Evolutionary conservation across 768 basidiomycete species (phyloP), one percentile per base, ranked within the genome.

Genomic region (Leccinum truebloodii): DNA sequence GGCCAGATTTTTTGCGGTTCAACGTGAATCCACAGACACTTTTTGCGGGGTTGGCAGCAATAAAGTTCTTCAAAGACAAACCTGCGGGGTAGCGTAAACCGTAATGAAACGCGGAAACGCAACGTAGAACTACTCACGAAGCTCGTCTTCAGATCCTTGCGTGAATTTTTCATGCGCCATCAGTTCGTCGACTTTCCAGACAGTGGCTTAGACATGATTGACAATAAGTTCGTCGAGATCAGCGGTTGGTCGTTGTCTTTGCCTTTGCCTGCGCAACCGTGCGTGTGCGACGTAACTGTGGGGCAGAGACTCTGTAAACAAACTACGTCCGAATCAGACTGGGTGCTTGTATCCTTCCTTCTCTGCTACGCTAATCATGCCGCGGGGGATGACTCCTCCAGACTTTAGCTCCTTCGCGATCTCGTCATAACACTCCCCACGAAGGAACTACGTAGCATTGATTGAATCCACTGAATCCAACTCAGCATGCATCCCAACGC

Each of bases 151-250:
- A 26, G 26, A 26, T 26, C 26, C 26, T 26, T 26, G 26, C 26
- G 26, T 26, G 26, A 26, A 26, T 26, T 26, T 26, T 26, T 26
- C 26, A 51, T 98, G 83, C 65, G 95, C 85, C 88, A 94, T 94
- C 57, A 98, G 77, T 71, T 98, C 94, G 73, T 98, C 95, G 1
- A 98, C 89, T 65, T 92, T 88, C 44, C 93, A 86, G 50, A 92
- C 88, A 81, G 95, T 95, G 9, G 94, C 89, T 79, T 94, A 92
- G 46, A 98, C 87, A 73, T 99, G 95, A 69, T 95, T 95, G 73
- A 97, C 94, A 66, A 98, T 94, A 65, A 99, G 74, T 72, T 99
- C 96, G 72, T 99, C 97, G 59, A 99, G 81, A 80, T 98, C 97
- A 44, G 89, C 86, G 73, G 28, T 28, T 28, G 28, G 28, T 28